Base-by-base conservation (phyloP, 139 green algal genomes). In the Coccomyxa sp. region DNA sequence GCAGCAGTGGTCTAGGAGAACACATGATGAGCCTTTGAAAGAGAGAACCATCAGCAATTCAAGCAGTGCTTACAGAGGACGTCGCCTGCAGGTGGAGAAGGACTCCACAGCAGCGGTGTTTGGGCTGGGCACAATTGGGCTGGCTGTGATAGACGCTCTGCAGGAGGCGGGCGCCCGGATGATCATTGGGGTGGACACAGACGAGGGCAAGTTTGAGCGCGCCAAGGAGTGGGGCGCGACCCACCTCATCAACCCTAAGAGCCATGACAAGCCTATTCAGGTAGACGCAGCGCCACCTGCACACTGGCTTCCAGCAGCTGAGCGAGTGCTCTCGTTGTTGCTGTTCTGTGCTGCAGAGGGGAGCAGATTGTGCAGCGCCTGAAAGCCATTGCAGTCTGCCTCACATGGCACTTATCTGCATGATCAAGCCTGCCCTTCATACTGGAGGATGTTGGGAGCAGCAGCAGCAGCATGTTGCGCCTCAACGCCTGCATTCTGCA, bases 111-210 rank as follows among this genome's bases (percentile, higher is more conserved):
- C 97, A 34, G 97, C 95, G 10, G 91, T 98, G 55, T 97, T 95
- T 90, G 89, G 92, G 27, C 74, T 95, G 75, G 94, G 94, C 12
- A 93, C 93, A 4, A 91, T 98, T 40, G 94, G 94, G 10, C 83
- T 98, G 74, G 94, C 96, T 0, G 91, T 96, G 12, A 94, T 98
- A 55, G 94, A 99, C 82, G 96, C 88, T 0, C 83, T 91, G 24
- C 84, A 82, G 71, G n/a, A 79, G 39, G 71, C 70, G 2, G 82
- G 77, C 18, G 97, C 97, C 14, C 77, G 76, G 4, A 84, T 84
- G 24, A 99, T 99, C 87, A 94, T 99, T 74, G 95, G 83, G 1
- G 88, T 99, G 0, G 97, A 99, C 87, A 93, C 88, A 75, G 95
- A 99, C 87, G 72, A 86, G 1, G 64, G 74, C 55, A 99, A 99